Evolutionary conservation across 768 basidiomycete genomes (phyloP).

Genomic region (Rhodotorula kratochvilovae): DNA sequence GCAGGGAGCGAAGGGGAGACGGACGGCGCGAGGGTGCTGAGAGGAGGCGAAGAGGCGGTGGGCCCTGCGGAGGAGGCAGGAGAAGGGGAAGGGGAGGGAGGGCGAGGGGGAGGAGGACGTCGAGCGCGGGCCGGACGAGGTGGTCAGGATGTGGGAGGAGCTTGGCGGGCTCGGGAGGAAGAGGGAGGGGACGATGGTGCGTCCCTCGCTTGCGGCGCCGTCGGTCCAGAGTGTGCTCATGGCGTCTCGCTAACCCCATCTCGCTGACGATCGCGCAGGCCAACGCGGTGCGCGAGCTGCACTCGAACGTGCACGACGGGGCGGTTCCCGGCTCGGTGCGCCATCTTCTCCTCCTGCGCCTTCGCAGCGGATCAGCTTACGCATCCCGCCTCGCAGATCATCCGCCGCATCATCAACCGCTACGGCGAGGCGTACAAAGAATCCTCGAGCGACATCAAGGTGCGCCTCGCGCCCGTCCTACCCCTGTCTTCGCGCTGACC

Average conservation of each 20-base stretch:
- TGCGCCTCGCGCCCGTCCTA: background rate
- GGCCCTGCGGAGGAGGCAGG: background rate
- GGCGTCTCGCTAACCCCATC: too few relatives aligned
- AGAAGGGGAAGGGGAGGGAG: background rate
- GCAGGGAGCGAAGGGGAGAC: background rate
- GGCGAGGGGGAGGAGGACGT: background rate
- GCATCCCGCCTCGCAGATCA: background rate
- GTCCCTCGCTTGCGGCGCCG: background rate
- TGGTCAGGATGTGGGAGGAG: conserved; percentile 23
- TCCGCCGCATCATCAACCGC: conserved; percentile 28
- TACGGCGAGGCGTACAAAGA: conserved; percentile 31
- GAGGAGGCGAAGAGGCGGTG: background rate
- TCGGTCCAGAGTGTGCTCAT: too few relatives aligned
- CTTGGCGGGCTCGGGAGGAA: conserved; percentile 7
- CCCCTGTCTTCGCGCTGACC: background rate
- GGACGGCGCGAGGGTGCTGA: background rate
- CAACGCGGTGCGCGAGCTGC: conserved; percentile 18
- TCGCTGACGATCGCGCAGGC: background rate
- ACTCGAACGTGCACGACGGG: conserved; percentile 2
- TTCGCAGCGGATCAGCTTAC: rapidly evolving
- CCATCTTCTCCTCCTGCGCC: background rate
- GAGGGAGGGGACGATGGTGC: conserved; percentile 13
- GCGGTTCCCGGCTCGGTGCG: conserved; percentile 14
- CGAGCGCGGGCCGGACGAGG: conserved; percentile 18
- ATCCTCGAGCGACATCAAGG: conserved; percentile 15